Base-by-base conservation (phyloP, 2,329 filamentous ascomycete genomes). In the Elsinoe ampelina region DNA sequence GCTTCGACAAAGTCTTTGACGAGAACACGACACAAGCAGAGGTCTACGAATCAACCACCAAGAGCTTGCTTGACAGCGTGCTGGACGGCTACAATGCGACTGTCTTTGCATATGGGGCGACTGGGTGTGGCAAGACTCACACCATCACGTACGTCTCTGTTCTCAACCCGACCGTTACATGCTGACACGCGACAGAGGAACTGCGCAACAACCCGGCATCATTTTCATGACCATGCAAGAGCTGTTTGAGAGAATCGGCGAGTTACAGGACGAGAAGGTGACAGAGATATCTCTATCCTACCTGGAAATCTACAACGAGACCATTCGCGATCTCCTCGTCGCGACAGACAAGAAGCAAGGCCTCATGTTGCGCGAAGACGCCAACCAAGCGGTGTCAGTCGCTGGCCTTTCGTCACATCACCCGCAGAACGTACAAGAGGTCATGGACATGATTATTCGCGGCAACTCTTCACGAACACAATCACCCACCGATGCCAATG, bases 191-290 rank as follows among this genome's bases (percentile, higher is more conserved):
- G 11, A n/a, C 19, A 56, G 54, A 13, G 93, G 93, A 63, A 96
- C 92, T 0, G 75, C 89, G 1, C 87, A 95, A 69, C 87, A 95
- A 67, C 93, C 93, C 0, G 93, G 93, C 58, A 97, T 98, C 66
- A 98, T 98, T 69, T 98, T 97, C 73, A 75, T 98, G 65, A 97
- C 93, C 1, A 98, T 98, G 91, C 92, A 97, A 72, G 93, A 98
- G 72, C 77, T 98, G 20, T 98, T 98, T 67, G 93, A 98, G 74
- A 89, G 92, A 71, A 95, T 98, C 63, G 77, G 79, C n/a, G 93
- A 97, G 57, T 75, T 88, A 55, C 85, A 85, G 60, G 83, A 87
- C 58, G 90, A 95, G 59, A 97, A 96, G 72, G 78, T 84, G 26
- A 93, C 90, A 2, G 93, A 97, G 66, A 77, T 98, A 55, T 89